Conservation (phyloP, 768 basidiomycete species). For the Russula earlei region DNA sequence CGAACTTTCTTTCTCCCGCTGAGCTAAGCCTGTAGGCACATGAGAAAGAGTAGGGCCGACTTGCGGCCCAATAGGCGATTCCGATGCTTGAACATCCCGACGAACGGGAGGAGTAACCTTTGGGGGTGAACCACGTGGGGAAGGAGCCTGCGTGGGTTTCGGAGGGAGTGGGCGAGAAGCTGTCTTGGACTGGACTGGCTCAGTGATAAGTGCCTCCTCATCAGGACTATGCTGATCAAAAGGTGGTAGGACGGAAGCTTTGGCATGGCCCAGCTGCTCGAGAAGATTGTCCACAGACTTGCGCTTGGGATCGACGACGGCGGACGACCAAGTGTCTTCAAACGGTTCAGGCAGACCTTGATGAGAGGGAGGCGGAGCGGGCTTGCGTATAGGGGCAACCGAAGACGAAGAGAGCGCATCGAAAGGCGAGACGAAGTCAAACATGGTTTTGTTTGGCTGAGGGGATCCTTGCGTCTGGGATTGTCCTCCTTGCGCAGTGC, state of each 20-base stretch:
- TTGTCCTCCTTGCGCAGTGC: conserved; percentile 6
- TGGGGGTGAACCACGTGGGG: conserved; percentile 59
- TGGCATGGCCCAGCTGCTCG: conserved; percentile 54
- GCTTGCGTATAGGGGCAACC: conserved; percentile 47
- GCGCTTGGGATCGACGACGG: conserved; percentile 49
- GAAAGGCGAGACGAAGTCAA: conserved; percentile 78
- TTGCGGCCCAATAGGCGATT: conserved; percentile 37
- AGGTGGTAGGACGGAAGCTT: conserved; percentile 27
- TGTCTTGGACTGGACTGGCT: conserved; percentile 32
- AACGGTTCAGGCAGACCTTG: conserved; percentile 40
- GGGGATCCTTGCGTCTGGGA: conserved; percentile 43
- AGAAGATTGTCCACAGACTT: conserved; percentile 78
- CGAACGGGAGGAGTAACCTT: conserved; percentile 42
- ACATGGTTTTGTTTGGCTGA: conserved; percentile 71
- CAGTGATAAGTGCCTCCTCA: conserved; percentile 27
- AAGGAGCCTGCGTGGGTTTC: conserved; percentile 41
- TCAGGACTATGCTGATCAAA: conserved; percentile 26
- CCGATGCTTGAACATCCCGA: conserved; percentile 39
- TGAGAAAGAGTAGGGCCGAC: conserved; percentile 26
- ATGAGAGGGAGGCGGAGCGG: conserved; percentile 38
- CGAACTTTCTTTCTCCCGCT: conserved; percentile 60
- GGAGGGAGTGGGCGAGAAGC: conserved; percentile 57
- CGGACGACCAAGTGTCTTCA: conserved; percentile 44
- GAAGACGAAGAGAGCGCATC: conserved; percentile 60
- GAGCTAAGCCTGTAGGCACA: conserved; percentile 28